A percentile compares a stretch with the other conserved stretches of the same genome.
phyloP scores from a whole-genome alignment of 2,329 filamentous ascomycete species.

The Sporothrix phasma region DNA sequence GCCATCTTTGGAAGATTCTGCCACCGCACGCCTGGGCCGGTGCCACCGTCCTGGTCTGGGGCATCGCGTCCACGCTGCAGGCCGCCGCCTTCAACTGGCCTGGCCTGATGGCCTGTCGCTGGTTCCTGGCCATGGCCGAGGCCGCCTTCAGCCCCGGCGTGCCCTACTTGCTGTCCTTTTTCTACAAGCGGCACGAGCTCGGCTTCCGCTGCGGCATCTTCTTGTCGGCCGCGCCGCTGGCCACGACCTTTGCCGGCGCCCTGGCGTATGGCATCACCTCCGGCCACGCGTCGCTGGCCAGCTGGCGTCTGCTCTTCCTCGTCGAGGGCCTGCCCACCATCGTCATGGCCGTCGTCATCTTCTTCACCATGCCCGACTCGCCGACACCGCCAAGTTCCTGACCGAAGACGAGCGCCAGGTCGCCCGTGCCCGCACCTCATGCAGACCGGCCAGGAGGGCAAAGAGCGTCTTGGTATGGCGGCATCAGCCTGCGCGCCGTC shows the following conservation, averaged over 20 bases:
- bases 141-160: conserved; percentile 34
- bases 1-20: conserved; percentile 34
- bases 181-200: conserved; percentile 47
- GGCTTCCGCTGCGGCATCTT: conserved; percentile 63
- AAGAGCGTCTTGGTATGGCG: conserved; percentile 33
- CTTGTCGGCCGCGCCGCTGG: conserved; percentile 56
- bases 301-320: conserved; percentile 56
- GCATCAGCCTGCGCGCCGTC: conserved; percentile 37
- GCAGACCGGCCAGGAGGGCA: conserved; percentile 41
- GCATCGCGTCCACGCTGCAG: conserved; percentile 26
- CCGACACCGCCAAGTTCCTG: conserved; percentile 43
- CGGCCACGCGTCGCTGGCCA: conserved; percentile 42
- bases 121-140: conserved; percentile 34
- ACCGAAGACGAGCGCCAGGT: conserved; percentile 48
- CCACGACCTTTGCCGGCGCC: conserved; percentile 56
- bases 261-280: conserved; percentile 56
- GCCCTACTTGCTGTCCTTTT: conserved; percentile 36
- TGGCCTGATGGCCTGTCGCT: conserved; percentile 31
- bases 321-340: conserved; percentile 55
- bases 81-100: conserved; percentile 27
- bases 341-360: conserved; percentile 43
- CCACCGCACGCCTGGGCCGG: conserved; percentile 28
- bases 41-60: conserved; percentile 23
- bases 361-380: conserved; percentile 44
- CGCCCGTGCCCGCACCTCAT: conserved; percentile 43